A percentile compares a stretch with the other conserved stretches of the same genome.
These are phyloP conservation scores for Leptodontidium sp. DNA, from an alignment of 2,329 filamentous ascomycete species.

Conservation along the genomic window DNA sequence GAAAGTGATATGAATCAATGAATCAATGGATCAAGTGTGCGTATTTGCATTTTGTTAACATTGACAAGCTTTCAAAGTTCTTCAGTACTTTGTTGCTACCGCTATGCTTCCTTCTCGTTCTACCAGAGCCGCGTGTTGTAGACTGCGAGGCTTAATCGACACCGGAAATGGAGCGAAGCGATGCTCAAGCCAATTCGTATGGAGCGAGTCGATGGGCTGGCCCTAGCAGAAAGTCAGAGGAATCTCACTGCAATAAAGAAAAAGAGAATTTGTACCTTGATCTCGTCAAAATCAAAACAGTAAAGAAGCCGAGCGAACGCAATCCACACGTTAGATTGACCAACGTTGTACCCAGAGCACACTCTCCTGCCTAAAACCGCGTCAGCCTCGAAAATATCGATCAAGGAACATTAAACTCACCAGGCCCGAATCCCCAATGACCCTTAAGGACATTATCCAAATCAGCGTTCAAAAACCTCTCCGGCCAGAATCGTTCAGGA, in stretches of 20 bases:
- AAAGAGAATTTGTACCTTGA: constrained; percentile 16
- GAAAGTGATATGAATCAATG: no score
- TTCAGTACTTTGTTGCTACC: constrained; percentile 23
- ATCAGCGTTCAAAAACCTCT: constrained; percentile 55
- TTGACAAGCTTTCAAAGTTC: no score
- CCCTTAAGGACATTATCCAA: constrained; percentile 43
- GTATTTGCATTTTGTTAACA: no score
- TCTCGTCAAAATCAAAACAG: constrained; percentile 28
- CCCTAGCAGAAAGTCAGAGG: constrained; percentile 12
- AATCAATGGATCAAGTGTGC: no score
- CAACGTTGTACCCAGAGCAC: constrained; percentile 6
- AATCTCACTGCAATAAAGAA: not conserved
- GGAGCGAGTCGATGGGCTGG: constrained; percentile 14
- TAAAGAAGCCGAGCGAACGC: constrained; percentile 4
- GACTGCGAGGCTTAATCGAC: constrained; percentile 32
- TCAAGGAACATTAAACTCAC: constrained; percentile 1
- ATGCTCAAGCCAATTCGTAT: constrained; percentile 36
- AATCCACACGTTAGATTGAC: constrained; percentile 7
- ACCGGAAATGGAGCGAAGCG: constrained; percentile 30
- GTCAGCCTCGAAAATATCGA: no score
- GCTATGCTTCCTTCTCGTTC: constrained; percentile 26
- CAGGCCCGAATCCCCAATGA: constrained; percentile 48
- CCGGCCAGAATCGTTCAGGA: constrained; percentile 55
- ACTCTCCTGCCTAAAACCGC: not conserved
- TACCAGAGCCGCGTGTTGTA: constrained; percentile 30